Percentiles rank a stretch among this genome's conserved stretches.
Evolutionary conservation across 108 stramenopile genomes (phyloP).

Genomic region (Nitzschia sp.): DNA sequence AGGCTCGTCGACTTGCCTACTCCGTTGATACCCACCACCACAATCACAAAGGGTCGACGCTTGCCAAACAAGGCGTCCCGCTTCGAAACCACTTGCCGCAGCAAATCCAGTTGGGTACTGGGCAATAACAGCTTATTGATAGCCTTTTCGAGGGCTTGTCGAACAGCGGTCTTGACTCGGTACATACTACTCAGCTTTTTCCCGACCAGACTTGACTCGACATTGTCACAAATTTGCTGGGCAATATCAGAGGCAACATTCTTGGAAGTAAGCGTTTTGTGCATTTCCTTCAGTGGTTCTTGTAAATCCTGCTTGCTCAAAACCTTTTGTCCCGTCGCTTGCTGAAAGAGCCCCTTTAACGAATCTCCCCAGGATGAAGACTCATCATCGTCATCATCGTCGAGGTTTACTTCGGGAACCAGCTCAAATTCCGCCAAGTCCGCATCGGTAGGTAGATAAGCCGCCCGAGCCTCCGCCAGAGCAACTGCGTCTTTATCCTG

Average conservation of each 20-base stretch:
- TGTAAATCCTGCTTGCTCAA: conserved; percentile 71
- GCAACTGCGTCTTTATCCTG: conserved; percentile 37
- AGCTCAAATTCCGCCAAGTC: conserved; percentile 79
- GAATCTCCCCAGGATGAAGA: conserved; percentile 52
- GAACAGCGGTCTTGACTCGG: conserved; percentile 81
- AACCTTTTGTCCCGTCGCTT: conserved; percentile 62
- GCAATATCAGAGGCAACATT: conserved; percentile 93
- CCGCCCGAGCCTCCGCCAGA: conserved; percentile 83
- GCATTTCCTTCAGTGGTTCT: conserved; percentile 78
- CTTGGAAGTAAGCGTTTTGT: conserved; percentile 78
- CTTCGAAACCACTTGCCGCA: conserved; percentile 63
- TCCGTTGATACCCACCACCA: conserved; percentile 97
- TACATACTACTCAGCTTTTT: conserved; percentile 68
- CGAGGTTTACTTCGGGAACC: conserved; percentile 50
- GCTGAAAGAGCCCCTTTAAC: conserved; percentile 50
- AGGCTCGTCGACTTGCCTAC: conserved; percentile 91
- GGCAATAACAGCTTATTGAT: conserved; percentile 64
- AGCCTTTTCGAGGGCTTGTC: conserved; percentile 77
- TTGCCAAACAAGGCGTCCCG: conserved; percentile 46
- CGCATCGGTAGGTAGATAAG: conserved; percentile 81
- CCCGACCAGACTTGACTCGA: conserved; percentile 57
- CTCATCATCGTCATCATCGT: conserved; percentile 36
- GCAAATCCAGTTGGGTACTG: conserved; percentile 50
- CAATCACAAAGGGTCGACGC: conserved; percentile 83
- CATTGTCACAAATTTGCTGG: conserved; percentile 61